These are phyloP conservation scores for Colletotrichum truncatum DNA, from an alignment of 2,329 filamentous ascomycete species.

Conservation along the genomic window DNA sequence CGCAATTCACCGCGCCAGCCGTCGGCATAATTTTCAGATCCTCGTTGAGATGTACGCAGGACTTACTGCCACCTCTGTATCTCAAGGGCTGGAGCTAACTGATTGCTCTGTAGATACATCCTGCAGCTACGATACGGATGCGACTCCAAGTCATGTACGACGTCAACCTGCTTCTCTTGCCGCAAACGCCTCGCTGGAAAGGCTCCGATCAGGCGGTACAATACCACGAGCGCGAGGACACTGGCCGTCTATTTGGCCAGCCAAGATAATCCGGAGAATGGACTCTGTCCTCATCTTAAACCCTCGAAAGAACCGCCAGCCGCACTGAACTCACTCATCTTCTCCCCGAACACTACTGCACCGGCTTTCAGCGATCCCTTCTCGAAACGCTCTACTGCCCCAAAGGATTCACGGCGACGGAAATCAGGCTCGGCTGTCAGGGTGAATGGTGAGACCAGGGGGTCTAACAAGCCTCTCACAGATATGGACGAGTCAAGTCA, in stretches of 20 bases:
- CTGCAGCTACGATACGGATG: slow-evolving; percentile 86
- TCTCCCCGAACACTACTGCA: slow-evolving; percentile 46
- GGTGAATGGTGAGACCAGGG: not conserved
- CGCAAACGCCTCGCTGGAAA: slow-evolving; percentile 73
- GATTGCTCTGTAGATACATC: slow-evolving; percentile 68
- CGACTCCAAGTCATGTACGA: slow-evolving; percentile 72
- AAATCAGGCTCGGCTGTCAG: slow-evolving; percentile 4
- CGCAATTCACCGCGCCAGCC: slow-evolving; percentile 66
- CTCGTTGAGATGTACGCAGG: slow-evolving; percentile 72
- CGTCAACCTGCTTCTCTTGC: slow-evolving; percentile 82
- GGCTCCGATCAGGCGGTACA: slow-evolving; percentile 80
- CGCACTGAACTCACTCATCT: slow-evolving; percentile 56
- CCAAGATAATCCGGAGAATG: slow-evolving; percentile 78
- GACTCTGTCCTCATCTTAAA: slow-evolving; percentile 68
- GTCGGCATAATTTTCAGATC: slow-evolving; percentile 71
- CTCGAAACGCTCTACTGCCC: slow-evolving; percentile 20
- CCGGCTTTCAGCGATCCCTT: slow-evolving; percentile 30
- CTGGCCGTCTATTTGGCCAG: slow-evolving; percentile 83
- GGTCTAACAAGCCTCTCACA: not conserved
- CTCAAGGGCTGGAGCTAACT: slow-evolving; percentile 26
- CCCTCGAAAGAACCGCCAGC: slow-evolving; percentile 53
- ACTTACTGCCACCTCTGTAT: not conserved
- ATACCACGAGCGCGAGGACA: slow-evolving; percentile 81
- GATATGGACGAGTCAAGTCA: not conserved
- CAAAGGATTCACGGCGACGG: slow-evolving; percentile 14